These are phyloP conservation scores for Stephania cephalantha DNA, from an alignment of 164 flowering plant species.

Conservation along the genomic window DNA sequence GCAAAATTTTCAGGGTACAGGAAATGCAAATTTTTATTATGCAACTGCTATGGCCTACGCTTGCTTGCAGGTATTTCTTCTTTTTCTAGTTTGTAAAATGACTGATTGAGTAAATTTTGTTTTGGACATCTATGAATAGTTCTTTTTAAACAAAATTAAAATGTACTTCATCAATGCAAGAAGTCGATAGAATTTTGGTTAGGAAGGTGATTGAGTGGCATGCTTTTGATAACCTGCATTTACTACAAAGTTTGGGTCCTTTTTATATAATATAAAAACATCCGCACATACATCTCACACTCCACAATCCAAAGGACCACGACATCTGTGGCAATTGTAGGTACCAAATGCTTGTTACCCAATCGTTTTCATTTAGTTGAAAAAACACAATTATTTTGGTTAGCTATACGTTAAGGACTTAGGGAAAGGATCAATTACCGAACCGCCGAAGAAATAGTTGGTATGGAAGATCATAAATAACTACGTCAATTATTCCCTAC, in stretches of 20 bases:
- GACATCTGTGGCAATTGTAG: no score
- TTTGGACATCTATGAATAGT: not conserved
- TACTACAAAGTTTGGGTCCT: no score
- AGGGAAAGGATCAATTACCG: not conserved
- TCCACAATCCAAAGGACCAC: no score
- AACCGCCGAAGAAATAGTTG: not conserved
- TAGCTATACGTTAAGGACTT: not conserved
- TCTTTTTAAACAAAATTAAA: not conserved
- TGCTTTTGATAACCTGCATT: no score
- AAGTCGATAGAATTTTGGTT: not conserved
- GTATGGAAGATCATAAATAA: not conserved
- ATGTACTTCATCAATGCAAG: not conserved
- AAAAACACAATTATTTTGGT: no score
- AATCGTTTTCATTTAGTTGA: no score
- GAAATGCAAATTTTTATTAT: conserved; percentile 94
- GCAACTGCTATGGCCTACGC: conserved; percentile 91
- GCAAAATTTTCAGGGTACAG: conserved; percentile 72
- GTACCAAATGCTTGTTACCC: no score
- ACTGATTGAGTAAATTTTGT: not conserved
- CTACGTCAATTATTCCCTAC: not conserved
- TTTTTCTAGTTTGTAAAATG: not conserved
- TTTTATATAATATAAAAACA: no score
- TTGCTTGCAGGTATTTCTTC: conserved; percentile 69
- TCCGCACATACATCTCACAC: no score
- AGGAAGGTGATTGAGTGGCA: not conserved